Evolutionary conservation across 2,329 filamentous ascomycete genomes (phyloP).

Genomic region (Fusarium mexicanum): DNA sequence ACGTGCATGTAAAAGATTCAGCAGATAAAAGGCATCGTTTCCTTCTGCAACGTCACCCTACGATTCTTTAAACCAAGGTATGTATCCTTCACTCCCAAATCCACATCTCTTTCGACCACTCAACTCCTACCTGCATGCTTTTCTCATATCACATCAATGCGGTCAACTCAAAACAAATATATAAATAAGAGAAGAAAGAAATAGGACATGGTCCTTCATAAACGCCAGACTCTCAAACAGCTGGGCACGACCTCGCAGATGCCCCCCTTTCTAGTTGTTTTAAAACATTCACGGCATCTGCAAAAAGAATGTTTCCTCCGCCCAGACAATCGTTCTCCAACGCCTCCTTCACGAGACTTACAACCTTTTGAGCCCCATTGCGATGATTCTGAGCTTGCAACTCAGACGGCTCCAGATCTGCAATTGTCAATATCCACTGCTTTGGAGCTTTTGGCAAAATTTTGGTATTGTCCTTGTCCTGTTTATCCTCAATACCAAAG

Average conservation of each 20-base stretch:
- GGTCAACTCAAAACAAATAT: neutral
- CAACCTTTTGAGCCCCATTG: slow-evolving; percentile 56
- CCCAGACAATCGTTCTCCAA: slow-evolving; percentile 62
- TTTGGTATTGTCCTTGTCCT: slow-evolving; percentile 24
- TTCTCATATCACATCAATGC: slow-evolving; percentile 11
- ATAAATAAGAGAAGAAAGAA: neutral
- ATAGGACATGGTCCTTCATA: neutral
- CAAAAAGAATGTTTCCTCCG: slow-evolving; percentile 59
- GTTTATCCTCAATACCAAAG: slow-evolving; percentile 52
- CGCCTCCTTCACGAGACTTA: slow-evolving; percentile 58
- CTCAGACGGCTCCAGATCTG: slow-evolving; percentile 52
- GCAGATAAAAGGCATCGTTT: neutral
- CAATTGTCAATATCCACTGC: slow-evolving; percentile 53
- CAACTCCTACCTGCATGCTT: slow-evolving; percentile 15
- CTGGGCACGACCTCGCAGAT: slow-evolving; percentile 45
- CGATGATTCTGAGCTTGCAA: slow-evolving; percentile 51
- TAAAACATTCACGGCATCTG: slow-evolving; percentile 64
- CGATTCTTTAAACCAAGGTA: neutral
- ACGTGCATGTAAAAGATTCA: neutral
- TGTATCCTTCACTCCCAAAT: neutral
- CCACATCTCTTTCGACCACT: slow-evolving; percentile 14
- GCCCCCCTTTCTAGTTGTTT: slow-evolving; percentile 58
- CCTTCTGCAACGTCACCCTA: neutral
- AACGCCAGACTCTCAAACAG: slow-evolving; percentile 1
- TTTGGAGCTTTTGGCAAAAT: slow-evolving; percentile 45